phyloP scores from a whole-genome alignment of 257 asterid species.

The Fraxinus quadrangulata region DNA sequence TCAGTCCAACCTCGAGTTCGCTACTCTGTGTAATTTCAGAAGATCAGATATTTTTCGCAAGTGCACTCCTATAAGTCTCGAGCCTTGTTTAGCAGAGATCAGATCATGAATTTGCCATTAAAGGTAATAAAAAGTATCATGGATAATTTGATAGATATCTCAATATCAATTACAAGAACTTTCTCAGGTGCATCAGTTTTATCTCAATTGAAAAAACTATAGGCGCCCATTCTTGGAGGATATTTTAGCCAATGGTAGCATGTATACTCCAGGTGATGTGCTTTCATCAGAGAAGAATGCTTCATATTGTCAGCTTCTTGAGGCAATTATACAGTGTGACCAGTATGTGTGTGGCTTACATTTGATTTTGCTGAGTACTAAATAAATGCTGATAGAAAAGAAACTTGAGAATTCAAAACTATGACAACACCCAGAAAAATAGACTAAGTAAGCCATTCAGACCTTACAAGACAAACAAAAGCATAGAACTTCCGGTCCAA shows the following conservation, averaged over 20 bases:
- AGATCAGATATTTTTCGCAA: too few relatives aligned
- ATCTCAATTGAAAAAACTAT: background rate
- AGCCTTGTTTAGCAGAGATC: background rate
- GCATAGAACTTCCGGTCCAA: background rate
- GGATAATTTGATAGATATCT: background rate
- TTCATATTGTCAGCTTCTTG: background rate
- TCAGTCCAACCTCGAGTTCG: too few relatives aligned
- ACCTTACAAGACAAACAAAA: background rate
- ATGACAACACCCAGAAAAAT: background rate
- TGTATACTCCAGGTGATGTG: background rate
- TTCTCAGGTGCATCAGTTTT: background rate
- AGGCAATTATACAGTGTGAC: background rate
- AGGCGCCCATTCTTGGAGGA: background rate
- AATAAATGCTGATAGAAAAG: background rate
- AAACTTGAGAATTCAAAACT: background rate
- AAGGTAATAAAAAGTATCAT: background rate
- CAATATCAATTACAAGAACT: background rate
- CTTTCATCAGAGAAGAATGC: background rate
- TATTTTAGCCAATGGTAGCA: background rate
- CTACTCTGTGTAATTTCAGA: too few relatives aligned
- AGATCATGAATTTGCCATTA: background rate
- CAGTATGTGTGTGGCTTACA: background rate
- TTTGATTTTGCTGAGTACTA: background rate
- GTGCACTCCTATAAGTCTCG: background rate
- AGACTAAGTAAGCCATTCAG: background rate